Base-by-base conservation (phyloP, 139 green algal species). In the Chlorella sp. region DNA sequence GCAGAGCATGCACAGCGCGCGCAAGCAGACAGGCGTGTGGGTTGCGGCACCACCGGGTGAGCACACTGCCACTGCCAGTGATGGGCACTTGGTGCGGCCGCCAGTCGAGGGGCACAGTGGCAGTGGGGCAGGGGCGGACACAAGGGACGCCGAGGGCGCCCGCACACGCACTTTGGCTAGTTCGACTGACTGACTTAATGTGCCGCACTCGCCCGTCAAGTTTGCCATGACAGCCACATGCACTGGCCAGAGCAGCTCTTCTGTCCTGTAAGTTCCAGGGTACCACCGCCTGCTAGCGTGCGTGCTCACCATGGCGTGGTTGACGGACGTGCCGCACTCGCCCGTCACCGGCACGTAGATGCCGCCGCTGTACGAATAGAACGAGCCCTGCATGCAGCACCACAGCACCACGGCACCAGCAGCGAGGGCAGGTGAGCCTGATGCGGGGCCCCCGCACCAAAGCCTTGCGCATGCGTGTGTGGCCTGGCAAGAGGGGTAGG, bases 221-320 rank as follows among this genome's bases (percentile, higher is more conserved):
- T 10, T 24, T 10, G 42, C 42, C 10, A 55, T 10, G 42, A 55
- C 10, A 55, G 10, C n/a, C n/a, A n/a, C 42, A 55, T 55, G 42
- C 42, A 55, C 10, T 17, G 17, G 42, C 42, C 42, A 55, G 17
- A 55, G 42, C 42, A n/a, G n/a, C n/a, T n/a, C n/a, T n/a, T n/a
- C n/a, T n/a, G n/a, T n/a, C n/a, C n/a, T n/a, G n/a, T n/a, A n/a
- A n/a, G n/a, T n/a, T n/a, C n/a, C n/a, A n/a, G n/a, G n/a, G n/a
- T n/a, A n/a, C n/a, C n/a, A n/a, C n/a, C n/a, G n/a, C n/a, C n/a
- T n/a, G n/a, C n/a, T n/a, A n/a, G n/a, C n/a, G n/a, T 55, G 10
- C 30, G 2, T 26, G 42, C 42, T 55, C 17, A 71, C 3, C 42
- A 77, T 72, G 6, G 42, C 42, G 72, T 77, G 72, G 71, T 75